Conservation (phyloP, 768 basidiomycete species). For the Tulasnella sp. region DNA sequence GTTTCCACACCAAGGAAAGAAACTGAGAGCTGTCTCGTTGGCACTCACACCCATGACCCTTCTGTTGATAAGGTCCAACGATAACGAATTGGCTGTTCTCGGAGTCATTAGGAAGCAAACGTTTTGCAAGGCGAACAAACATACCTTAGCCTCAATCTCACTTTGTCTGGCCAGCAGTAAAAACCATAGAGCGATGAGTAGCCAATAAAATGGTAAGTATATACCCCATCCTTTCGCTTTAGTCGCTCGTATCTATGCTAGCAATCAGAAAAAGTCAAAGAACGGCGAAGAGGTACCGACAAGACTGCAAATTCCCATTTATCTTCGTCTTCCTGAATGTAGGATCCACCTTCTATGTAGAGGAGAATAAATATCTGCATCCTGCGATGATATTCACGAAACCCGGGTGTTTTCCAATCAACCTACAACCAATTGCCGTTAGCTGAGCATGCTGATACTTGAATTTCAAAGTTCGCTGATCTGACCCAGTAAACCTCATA, state of each 20-base stretch:
- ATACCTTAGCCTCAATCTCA: constrained; percentile 75
- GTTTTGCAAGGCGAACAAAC: constrained; percentile 16
- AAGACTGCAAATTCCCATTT: constrained; percentile 85
- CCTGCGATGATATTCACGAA: constrained; percentile 75
- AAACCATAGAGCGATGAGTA: constrained; percentile 93
- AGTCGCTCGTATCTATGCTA: constrained; percentile 67
- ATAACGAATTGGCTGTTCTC: constrained; percentile 78
- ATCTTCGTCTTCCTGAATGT: constrained; percentile 87
- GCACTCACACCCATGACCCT: constrained; percentile 52
- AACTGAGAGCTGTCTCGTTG: constrained; percentile 38
- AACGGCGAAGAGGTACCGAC: constrained; percentile 35
- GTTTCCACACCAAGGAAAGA: not conserved
- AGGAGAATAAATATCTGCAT: constrained; percentile 93
- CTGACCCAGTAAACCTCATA: constrained; percentile 88
- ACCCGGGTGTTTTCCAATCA: constrained; percentile 76
- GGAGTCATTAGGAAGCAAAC: not conserved
- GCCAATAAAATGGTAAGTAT: constrained; percentile 82
- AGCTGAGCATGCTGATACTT: not conserved
- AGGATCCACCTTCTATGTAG: constrained; percentile 92
- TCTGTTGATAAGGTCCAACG: constrained; percentile 74
- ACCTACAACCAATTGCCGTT: too few species aligned
- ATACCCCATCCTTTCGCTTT: constrained; percentile 38
- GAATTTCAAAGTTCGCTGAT: constrained; percentile 14
- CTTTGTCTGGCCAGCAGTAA: constrained; percentile 86
- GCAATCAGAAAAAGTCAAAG: not conserved